A percentile compares a stretch with the other conserved stretches of the same genome.
Conservation (phyloP, 768 basidiomycete genomes). For the Filobasidium wieringae region DNA sequence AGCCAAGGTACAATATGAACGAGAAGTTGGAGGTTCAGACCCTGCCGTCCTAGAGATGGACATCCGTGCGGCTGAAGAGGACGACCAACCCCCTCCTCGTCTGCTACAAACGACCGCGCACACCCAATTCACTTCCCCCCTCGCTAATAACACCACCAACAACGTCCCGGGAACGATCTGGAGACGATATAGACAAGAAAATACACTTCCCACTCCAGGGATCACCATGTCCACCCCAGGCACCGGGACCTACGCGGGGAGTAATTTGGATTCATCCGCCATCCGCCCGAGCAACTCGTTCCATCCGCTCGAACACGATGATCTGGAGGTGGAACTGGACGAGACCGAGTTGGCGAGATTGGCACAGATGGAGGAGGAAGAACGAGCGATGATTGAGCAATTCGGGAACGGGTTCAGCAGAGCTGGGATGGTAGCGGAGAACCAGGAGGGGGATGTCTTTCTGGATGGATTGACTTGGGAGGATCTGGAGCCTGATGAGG, state of each 20-base stretch:
- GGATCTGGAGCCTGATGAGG: constrained; percentile 7
- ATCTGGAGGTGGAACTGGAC: background rate
- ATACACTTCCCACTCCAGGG: too few species aligned
- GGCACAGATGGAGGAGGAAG: background rate
- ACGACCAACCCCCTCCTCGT: background rate
- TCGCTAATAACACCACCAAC: background rate
- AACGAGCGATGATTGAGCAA: background rate
- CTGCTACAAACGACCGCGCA: background rate
- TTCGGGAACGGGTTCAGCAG: background rate
- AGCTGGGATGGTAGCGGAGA: background rate
- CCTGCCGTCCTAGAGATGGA: constrained; percentile 11
- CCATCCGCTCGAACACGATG: background rate
- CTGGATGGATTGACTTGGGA: constrained; percentile 14
- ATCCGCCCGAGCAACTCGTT: background rate
- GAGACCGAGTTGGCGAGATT: constrained; percentile 1
- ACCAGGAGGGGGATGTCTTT: background rate
- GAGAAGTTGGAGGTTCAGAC: constrained; percentile 15
- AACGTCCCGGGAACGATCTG: background rate
- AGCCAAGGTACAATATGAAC: constrained; percentile 7
- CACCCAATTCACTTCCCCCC: constrained; percentile 1
- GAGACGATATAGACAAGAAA: background rate
- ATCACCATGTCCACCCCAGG: background rate
- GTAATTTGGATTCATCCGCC: background rate
- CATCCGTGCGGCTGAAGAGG: constrained; percentile 1
- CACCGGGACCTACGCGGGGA: background rate